Base-by-base conservation (phyloP, 2,329 filamentous ascomycete species). In the Phialophora expanda region DNA sequence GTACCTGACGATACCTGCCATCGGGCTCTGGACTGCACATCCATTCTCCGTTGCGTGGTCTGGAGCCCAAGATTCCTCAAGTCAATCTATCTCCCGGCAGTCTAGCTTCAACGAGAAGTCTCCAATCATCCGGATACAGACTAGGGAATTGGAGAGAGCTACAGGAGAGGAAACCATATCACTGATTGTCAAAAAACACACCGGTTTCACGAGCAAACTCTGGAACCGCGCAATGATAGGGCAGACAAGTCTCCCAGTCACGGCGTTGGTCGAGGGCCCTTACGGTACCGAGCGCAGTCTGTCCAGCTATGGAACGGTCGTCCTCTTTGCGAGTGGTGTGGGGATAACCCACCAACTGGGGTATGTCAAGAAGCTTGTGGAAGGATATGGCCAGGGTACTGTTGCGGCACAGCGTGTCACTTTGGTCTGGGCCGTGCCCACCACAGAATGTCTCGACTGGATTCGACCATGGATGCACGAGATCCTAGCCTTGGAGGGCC, bases 341-440 rank as follows among this genome's bases (percentile, higher is more conserved):
- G 95, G 95, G 68, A 98, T 99, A 79, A 97, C 94, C 0, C 94
- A 98, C 77, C 93, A 96, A 76, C 87, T 98, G 32, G 91, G 93
- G 38, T 96, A 96, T 77, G 85, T 97, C 8, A 89, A 88, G 62
- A 89, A 95, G 59, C 82, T 94, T 4, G 85, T 94, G 65, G 80
- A 87, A 61, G 90, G 90, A 3, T 90, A 86, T 77, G 86, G 87
- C 61, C 82, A 86, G 0, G 86, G 87, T 66, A 93, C 88, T 0
- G 88, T 93, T 44, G 93, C 94, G 4, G 92, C 92, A 3, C 89
- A 93, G 59, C 88, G 89, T 48, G 81, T 98, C 55, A 91, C 90
- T 1, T 87, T 98, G 7, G 87, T 97, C 66, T 98, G 95, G 95
- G 89, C 97, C 74, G 90, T 98, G 70, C 92, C 95, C 68, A 92